Evolutionary conservation across 345 rosid genomes (phyloP).

Genomic region (Sonneratia alba): DNA sequence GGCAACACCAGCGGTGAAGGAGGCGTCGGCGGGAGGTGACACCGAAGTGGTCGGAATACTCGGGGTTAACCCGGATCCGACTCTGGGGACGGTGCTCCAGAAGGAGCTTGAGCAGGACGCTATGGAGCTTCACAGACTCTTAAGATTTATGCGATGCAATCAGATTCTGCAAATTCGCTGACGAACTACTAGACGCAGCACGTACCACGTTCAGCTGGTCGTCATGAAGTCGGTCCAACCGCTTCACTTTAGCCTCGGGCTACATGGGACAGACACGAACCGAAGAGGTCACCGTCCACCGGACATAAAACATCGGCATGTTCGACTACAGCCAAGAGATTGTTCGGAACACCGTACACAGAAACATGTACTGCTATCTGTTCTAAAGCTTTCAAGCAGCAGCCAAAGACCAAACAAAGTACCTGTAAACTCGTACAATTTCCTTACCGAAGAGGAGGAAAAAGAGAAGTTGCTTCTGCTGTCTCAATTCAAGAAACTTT

Average conservation of each 20-base stretch:
- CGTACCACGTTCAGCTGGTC: too few relatives aligned
- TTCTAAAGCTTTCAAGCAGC: neutral
- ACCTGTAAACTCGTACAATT: neutral
- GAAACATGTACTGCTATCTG: neutral
- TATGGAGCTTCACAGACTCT: slow-evolving; percentile 73
- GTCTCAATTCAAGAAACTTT: neutral
- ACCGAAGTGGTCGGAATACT: slow-evolving; percentile 46
- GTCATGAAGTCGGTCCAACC: too few relatives aligned
- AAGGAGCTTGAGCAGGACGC: slow-evolving; percentile 88
- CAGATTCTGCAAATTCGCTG: too few relatives aligned
- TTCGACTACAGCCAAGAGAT: too few relatives aligned
- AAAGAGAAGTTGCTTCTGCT: neutral
- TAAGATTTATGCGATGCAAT: too few relatives aligned
- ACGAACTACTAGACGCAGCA: too few relatives aligned
- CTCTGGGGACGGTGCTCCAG: slow-evolving; percentile 70
- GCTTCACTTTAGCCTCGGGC: too few relatives aligned
- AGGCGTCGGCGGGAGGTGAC: slow-evolving; percentile 74
- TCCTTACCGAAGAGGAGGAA: neutral
- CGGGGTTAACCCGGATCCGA: slow-evolving; percentile 47
- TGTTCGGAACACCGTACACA: too few relatives aligned
- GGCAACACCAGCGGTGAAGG: slow-evolving; percentile 81
- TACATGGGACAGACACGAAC: too few relatives aligned
- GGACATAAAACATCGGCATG: too few relatives aligned
- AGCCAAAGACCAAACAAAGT: neutral
- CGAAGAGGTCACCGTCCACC: too few relatives aligned